Evolutionary conservation across 1,139 yeast species (phyloP).

Genomic region (Pichia kudriavzevii): DNA sequence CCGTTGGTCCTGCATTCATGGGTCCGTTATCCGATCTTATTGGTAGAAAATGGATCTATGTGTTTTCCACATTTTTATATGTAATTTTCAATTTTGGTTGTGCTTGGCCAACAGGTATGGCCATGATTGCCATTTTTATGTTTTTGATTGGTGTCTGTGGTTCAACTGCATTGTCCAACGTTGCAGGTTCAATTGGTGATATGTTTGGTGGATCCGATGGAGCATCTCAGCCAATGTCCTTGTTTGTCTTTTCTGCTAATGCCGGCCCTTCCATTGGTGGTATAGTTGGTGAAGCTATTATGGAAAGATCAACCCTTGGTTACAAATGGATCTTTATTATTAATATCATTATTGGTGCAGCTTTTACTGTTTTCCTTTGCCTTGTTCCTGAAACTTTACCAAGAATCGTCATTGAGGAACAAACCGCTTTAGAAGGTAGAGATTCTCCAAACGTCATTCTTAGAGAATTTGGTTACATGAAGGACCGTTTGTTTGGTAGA

Average conservation of each 20-base stretch:
- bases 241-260: conserved; percentile 28
- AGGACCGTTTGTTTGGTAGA: conserved; percentile 14
- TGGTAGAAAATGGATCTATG: conserved; percentile 68
- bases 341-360: conserved; percentile 26
- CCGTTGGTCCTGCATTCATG: conserved; percentile 64
- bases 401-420: conserved; percentile 27
- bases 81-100: conserved; percentile 49
- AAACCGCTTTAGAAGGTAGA: conserved; percentile 23
- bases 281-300: conserved; percentile 29
- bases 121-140: conserved; percentile 29
- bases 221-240: conserved; percentile 29
- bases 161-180: conserved; percentile 29
- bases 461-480: conserved; percentile 22
- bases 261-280: conserved; percentile 30
- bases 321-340: conserved; percentile 28
- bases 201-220: conserved; percentile 27
- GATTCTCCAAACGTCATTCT: conserved; percentile 17
- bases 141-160: conserved; percentile 30
- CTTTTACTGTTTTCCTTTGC: conserved; percentile 16
- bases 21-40: conserved; percentile 61
- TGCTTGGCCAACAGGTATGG: conserved; percentile 41
- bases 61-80: conserved; percentile 44
- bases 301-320: conserved; percentile 23
- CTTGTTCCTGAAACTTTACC: conserved; percentile 29
- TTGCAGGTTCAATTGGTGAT: conserved; percentile 30